These are phyloP conservation scores for Dinochytrium kinnereticum DNA, from an alignment of 371 early-diverging fungal genomes.

Conservation along the genomic window DNA sequence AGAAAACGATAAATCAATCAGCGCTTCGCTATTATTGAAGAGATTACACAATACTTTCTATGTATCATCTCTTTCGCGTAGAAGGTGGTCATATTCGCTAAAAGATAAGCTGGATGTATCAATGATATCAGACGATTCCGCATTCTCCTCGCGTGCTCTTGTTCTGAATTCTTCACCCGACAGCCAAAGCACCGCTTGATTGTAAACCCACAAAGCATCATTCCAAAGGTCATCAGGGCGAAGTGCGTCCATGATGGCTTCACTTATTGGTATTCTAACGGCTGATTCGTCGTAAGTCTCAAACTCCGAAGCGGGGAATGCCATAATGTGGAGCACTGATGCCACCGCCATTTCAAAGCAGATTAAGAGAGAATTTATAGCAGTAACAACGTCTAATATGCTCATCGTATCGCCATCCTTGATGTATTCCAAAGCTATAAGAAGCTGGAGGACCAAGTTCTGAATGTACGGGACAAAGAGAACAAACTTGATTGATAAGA, in stretches of 20 bases:
- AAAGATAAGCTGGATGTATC: too few relatives aligned
- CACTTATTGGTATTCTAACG: background rate
- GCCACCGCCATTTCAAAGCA: constrained; percentile 74
- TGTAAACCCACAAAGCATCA: constrained; percentile 14
- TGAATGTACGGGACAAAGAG: constrained; percentile 95
- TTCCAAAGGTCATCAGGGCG: constrained; percentile 37
- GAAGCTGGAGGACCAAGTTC: constrained; percentile 76
- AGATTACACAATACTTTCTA: too few relatives aligned
- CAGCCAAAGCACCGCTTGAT: background rate
- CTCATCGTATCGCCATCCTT: constrained; percentile 52
- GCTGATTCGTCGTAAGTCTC: background rate
- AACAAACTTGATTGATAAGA: constrained; percentile 89
- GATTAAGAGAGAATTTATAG: constrained; percentile 62
- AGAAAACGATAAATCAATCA: too few relatives aligned
- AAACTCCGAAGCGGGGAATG: constrained; percentile 50
- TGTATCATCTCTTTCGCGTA: too few relatives aligned
- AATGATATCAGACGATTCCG: too few relatives aligned
- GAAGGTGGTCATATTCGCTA: too few relatives aligned
- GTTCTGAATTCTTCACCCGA: too few relatives aligned
- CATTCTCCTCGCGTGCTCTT: too few relatives aligned
- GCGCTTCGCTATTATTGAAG: too few relatives aligned
- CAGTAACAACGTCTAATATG: constrained; percentile 58
- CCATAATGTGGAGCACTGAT: constrained; percentile 62
- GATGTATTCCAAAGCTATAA: constrained; percentile 41
- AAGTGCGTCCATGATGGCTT: constrained; percentile 23